Conservation (phyloP, 164 flowering plant species). For the Warburgia ugandensis region DNA sequence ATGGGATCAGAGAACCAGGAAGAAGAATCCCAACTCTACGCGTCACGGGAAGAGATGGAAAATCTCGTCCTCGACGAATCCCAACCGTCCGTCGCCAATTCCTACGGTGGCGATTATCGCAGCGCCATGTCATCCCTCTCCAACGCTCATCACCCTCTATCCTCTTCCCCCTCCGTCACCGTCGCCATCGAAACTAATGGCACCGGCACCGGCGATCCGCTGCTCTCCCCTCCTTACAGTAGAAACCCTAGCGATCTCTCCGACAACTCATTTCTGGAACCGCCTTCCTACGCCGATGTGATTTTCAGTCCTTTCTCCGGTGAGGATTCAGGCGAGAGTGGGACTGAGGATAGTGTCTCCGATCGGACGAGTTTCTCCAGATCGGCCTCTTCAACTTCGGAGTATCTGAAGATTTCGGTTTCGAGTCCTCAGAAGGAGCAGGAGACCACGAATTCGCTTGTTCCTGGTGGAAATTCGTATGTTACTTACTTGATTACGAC, state of each 20-base stretch:
- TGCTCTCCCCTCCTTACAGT: conserved; percentile 4
- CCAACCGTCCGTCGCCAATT: conserved; percentile 20
- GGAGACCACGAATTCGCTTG: conserved; percentile 51
- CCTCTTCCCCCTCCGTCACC: conserved; percentile 3
- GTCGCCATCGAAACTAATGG: too few species aligned
- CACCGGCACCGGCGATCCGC: conserved; percentile 15
- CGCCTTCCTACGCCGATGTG: conserved; percentile 43
- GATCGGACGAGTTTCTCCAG: conserved; percentile 18
- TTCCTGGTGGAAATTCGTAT: conserved; percentile 66
- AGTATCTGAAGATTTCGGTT: conserved; percentile 55
- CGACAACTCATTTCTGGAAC: conserved; percentile 24
- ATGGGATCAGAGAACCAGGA: too few species aligned
- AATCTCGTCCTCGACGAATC: conserved; percentile 49
- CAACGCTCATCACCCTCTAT: conserved; percentile 34
- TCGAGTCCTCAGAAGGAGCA: conserved; percentile 78
- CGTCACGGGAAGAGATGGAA: too few species aligned
- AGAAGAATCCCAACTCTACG: too few species aligned
- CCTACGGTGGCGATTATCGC: conserved; percentile 21
- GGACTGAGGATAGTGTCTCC: conserved; percentile 21
- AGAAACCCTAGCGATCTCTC: conserved; percentile 15
- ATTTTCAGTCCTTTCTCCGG: conserved; percentile 38
- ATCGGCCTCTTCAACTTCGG: conserved; percentile 26
- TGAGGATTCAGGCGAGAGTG: too few species aligned
- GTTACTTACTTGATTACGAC: conserved; percentile 71
- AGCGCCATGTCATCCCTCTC: conserved; percentile 40